Percentiles rank a stretch among this genome's conserved stretches.
phyloP scores from a whole-genome alignment of 257 asterid genomes.

The Verbascum thapsus region DNA sequence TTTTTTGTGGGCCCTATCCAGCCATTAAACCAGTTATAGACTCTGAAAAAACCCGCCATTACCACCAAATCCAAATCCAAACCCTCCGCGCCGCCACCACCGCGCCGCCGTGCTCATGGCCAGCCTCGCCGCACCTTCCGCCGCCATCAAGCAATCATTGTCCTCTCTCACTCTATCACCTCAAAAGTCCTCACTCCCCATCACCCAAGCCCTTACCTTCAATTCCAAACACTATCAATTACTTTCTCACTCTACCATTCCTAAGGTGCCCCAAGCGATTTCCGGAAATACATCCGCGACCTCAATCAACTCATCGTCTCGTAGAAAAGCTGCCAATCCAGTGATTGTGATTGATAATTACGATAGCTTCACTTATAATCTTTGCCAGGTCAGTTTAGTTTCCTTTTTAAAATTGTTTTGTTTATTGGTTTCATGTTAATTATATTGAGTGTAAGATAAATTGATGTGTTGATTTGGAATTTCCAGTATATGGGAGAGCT shows the following conservation, averaged over 20 bases:
- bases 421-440: background rate
- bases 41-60: too few species aligned
- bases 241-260: constrained; percentile 20
- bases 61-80: constrained; percentile 2
- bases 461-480: background rate
- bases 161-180: constrained; percentile 25
- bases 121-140: constrained; percentile 30
- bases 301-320: constrained; percentile 32
- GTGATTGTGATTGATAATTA: constrained; percentile 87
- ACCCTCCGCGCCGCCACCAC: constrained; percentile 30
- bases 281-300: constrained; percentile 38
- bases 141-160: constrained; percentile 27
- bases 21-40: too few species aligned
- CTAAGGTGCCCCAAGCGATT: constrained; percentile 35
- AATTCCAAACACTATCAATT: constrained; percentile 27
- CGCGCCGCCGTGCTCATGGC: constrained; percentile 38
- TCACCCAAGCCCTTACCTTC: constrained; percentile 30
- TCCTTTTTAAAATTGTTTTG: background rate
- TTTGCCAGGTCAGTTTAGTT: constrained; percentile 68
- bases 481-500: constrained; percentile 93
- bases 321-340: constrained; percentile 36
- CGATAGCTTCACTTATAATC: constrained; percentile 97
- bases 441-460: too few species aligned
- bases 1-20: too few species aligned
- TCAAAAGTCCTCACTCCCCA: constrained; percentile 23